Evolutionary conservation across 164 flowering plant genomes (phyloP).

Genomic region (Nymphaea colorata): DNA sequence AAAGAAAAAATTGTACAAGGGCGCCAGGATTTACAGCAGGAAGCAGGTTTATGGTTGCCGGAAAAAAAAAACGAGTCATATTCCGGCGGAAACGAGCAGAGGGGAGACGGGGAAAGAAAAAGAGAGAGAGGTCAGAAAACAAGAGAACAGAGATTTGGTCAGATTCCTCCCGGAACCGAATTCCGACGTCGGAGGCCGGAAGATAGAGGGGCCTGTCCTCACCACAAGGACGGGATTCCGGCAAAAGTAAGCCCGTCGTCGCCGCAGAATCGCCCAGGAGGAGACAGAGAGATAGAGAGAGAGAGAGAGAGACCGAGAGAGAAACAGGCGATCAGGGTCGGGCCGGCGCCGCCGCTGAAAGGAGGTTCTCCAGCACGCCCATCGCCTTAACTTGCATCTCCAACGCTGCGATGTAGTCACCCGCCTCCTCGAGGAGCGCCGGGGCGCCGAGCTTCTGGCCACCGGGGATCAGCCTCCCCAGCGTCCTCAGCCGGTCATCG

Average conservation of each 20-base stretch:
- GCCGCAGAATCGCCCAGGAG: neutral
- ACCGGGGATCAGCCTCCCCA: slow-evolving; percentile 71
- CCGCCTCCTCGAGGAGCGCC: slow-evolving; percentile 50
- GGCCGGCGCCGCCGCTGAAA: slow-evolving; percentile 15
- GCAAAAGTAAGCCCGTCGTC: neutral
- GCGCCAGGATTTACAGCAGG: neutral
- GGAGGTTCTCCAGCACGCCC: slow-evolving; percentile 38
- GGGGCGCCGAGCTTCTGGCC: slow-evolving; percentile 54
- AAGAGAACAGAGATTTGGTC: too few species aligned
- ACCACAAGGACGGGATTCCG: neutral
- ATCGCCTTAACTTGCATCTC: slow-evolving; percentile 75
- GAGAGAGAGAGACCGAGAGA: neutral
- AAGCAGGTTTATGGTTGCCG: neutral
- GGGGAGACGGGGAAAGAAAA: neutral
- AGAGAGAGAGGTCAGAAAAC: too few species aligned
- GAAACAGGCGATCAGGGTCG: neutral
- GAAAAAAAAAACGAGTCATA: neutral
- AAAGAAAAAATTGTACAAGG: neutral
- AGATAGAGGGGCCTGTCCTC: neutral
- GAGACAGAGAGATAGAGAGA: neutral
- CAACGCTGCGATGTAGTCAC: slow-evolving; percentile 62
- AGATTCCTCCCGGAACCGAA: too few species aligned
- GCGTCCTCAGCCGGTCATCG: slow-evolving; percentile 31
- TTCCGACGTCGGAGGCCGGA: too few species aligned
- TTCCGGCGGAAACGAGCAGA: neutral